A percentile compares a stretch with the other conserved stretches of the same genome.
Evolutionary conservation across 805 yeast species (phyloP).

Genomic region (Saccharomycopsis guyanensis): DNA sequence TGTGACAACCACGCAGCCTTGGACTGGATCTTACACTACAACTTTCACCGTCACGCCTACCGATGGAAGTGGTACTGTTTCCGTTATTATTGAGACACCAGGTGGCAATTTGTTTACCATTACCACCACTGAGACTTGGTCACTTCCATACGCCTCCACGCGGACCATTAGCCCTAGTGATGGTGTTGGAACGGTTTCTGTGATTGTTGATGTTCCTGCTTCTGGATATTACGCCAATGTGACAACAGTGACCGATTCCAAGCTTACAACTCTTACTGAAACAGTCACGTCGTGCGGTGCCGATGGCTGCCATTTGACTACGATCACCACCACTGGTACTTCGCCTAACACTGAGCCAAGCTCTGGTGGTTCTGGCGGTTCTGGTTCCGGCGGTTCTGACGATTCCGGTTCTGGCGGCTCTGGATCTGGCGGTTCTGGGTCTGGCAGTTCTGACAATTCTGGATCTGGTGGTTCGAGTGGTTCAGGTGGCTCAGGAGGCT

Average conservation of each 20-base stretch:
- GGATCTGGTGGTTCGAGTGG: too few species aligned
- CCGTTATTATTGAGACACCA: constrained; percentile 23
- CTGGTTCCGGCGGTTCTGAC: too few species aligned
- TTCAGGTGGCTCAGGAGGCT: too few species aligned
- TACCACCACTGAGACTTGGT: neutral
- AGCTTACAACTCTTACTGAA: neutral
- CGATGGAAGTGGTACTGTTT: constrained; percentile 26
- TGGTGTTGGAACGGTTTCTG: neutral
- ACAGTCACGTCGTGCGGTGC: neutral
- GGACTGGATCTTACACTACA: constrained; percentile 8
- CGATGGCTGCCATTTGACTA: neutral
- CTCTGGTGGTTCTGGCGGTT: too few species aligned
- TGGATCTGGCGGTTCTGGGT: too few species aligned
- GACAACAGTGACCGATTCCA: neutral
- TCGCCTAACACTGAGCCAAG: too few species aligned
- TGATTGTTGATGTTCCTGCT: constrained; percentile 2
- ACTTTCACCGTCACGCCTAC: constrained; percentile 5
- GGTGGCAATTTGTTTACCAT: neutral
- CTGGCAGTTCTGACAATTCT: too few species aligned
- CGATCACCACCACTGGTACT: neutral
- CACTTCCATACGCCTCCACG: neutral
- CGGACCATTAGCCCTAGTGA: neutral
- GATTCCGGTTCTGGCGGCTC: too few species aligned
- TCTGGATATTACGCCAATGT: neutral
- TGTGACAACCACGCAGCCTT: constrained; percentile 7